A percentile compares a stretch with the other conserved stretches of the same genome.
phyloP scores from a whole-genome alignment of 495 filamentous ascomycete genomes.

The Lasiosphaeriaceae sp. region DNA sequence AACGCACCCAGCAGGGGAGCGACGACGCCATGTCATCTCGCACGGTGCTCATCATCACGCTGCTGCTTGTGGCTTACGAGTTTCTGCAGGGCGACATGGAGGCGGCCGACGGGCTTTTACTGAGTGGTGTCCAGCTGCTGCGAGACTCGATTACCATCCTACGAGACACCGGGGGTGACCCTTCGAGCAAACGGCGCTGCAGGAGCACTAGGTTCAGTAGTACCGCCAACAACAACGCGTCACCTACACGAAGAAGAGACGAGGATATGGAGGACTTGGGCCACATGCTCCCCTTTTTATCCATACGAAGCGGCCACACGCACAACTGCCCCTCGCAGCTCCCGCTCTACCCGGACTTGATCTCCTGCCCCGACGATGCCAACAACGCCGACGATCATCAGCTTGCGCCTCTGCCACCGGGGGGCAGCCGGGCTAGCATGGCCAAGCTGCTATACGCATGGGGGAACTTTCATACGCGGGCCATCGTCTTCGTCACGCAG shows the following conservation, averaged over 20 bases:
- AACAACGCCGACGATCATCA: neutral
- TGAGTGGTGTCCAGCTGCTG: too few species aligned
- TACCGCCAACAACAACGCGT: too few species aligned
- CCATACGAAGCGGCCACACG: neutral
- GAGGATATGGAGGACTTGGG: slow-evolving; percentile 2
- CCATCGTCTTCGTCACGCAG: slow-evolving; percentile 1
- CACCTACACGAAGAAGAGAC: neutral
- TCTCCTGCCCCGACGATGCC: neutral
- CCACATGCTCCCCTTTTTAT: slow-evolving; percentile 4
- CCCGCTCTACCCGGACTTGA: neutral
- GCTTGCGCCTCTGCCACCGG: neutral
- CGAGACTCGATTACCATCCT: neutral
- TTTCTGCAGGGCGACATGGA: too few species aligned
- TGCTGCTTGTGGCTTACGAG: too few species aligned
- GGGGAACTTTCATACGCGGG: neutral
- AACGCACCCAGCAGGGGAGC: too few species aligned
- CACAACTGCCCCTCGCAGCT: neutral
- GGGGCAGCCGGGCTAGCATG: neutral
- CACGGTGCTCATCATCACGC: too few species aligned
- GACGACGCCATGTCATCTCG: too few species aligned
- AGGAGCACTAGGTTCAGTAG: too few species aligned
- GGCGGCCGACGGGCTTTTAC: too few species aligned
- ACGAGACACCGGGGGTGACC: neutral
- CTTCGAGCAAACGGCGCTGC: too few species aligned
- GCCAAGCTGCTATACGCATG: slow-evolving; percentile 1